Evolutionary conservation across 2,329 filamentous ascomycete genomes (phyloP), one percentile per base, ranked within the genome.

Genomic region (Sporothrix inflata): DNA sequence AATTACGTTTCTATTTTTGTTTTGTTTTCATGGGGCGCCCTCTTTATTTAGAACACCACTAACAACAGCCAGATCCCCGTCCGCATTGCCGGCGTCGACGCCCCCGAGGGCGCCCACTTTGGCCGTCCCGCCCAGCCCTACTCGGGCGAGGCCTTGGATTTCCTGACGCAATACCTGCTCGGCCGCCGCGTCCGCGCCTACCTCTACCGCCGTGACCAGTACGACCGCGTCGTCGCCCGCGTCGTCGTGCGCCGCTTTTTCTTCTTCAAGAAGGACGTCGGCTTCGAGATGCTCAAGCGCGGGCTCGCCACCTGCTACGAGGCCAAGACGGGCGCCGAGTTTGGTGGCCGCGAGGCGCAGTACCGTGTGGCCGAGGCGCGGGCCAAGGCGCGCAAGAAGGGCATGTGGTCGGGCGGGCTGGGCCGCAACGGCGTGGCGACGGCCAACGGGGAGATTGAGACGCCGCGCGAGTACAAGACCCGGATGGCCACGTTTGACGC

Each of bases 281-380:
- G 95, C 3, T 83, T 94, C 74, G 92, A 97, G 80, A 97, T 99
- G 94, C 82, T 99, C 74, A 92, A 90, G 82, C 86, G 84, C 27
- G 96, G 96, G 0, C 83, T 97, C 75, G 96, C 95, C 53, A 97
- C 94, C 2, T 91, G 96, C 3, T 99, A 98, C 80, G 96, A 98
- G 82, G 95, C 94, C 38, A 98, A 97, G 82, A 88, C 86, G 5
- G 96, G 95, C 3, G 91, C 89, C 24, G 96, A 98, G 79, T 99
- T 96, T 84, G 96, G 96, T 30, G 89, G 90, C 55, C 84, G 87
- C 71, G 88, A 90, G 77, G 82, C 84, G 65, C 80, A 85, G 73
- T 95, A 95, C 79, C 86, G 88, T 75, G 85, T 84, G 73, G 90
- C 90, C 6, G 90, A 94, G 82, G 85, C 84, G 63, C 84, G 84